A percentile compares a stretch with the other conserved stretches of the same genome.
Conservation (phyloP, 805 yeast species). For the Candida stauntonica region DNA sequence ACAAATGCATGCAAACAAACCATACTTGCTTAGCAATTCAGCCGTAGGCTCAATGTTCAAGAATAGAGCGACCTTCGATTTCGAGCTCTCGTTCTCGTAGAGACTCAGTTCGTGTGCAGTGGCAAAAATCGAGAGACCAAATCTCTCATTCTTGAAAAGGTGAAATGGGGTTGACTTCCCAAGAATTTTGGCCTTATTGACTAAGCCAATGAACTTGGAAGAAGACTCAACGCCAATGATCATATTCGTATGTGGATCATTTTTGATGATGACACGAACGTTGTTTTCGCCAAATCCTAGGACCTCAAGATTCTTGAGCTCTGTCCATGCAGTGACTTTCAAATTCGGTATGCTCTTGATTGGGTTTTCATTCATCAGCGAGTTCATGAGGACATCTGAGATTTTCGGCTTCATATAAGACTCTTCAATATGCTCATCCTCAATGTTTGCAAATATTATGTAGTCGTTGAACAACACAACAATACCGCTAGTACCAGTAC, state of each 20-base stretch:
- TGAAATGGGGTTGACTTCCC: conserved; percentile 85
- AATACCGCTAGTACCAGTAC: conserved; percentile 41
- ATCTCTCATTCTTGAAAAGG: conserved; percentile 52
- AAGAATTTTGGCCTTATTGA: conserved; percentile 67
- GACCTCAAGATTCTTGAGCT: conserved; percentile 51
- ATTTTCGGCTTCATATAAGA: conserved; percentile 44
- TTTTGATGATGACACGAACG: conserved; percentile 29
- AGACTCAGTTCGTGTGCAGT: conserved; percentile 63
- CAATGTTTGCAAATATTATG: conserved; percentile 57
- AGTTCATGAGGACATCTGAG: conserved; percentile 84
- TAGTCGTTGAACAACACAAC: conserved; percentile 80
- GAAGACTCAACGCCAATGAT: conserved; percentile 27
- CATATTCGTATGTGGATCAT: conserved; percentile 16
- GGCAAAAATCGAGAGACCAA: conserved; percentile 45
- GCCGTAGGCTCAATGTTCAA: conserved; percentile 50
- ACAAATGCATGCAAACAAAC: conserved; percentile 45
- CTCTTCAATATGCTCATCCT: conserved; percentile 24
- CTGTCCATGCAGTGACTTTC: conserved; percentile 64
- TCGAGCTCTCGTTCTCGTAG: conserved; percentile 50
- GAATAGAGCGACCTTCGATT: conserved; percentile 62
- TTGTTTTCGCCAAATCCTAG: conserved; percentile 34
- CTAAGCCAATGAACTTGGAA: conserved; percentile 46
- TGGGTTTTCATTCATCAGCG: conserved; percentile 81
- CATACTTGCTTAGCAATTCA: conserved; percentile 32
- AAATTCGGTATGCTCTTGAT: conserved; percentile 64